Evolutionary conservation across 352 stramenopile genomes (phyloP), one percentile per base, ranked within the genome.

Genomic region (Globisporangium parvum): DNA sequence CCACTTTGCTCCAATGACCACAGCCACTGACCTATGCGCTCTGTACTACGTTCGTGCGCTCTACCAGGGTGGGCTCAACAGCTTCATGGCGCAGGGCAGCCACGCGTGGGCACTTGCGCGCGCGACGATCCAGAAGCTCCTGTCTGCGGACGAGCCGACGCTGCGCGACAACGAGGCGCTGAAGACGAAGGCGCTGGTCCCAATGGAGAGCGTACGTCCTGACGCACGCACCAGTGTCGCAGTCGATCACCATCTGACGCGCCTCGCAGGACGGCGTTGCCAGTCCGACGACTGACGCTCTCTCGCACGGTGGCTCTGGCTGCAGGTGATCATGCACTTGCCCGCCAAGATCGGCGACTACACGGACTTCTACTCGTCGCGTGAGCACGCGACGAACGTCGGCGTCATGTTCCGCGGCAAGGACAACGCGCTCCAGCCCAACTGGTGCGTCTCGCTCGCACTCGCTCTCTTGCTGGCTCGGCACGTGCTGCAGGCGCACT

Each of bases 311-410:
- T 51, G 1, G 6, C n/a, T 47, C 6, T 21, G 37, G 37, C 37
- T 37, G 11, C 37, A 65, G 59, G 67, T 87, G 46, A 72, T 73
- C 39, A 96, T 98, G 83, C 88, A 98, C 59, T 67, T 99, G 17
- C 96, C 96, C 18, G 88, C 91, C 52, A 82, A 77, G 35, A 97
- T 99, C 57, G 93, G 93, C 26, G 95, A 99, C 73, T 99, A 98
- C 75, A 98, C 96, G 23, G 96, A 99, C 67, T 99, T 99, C 61
- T 99, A 98, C 77, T 96, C 87, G 57, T 98, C 87, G 28, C 79
- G 93, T 18, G 93, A 98, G 69, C 96, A 99, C 74, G 95, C 96
- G 15, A 98, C 93, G 46, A 98, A 98, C 69, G 82, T 97, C 28
- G 91, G 91, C 48, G 81, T 93, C 67, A 97, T 97, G 85, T 97